A percentile compares a stretch with the other conserved stretches of the same genome.
phyloP scores from a whole-genome alignment of 1,139 yeast species.

The Yamadazyma atmosphaerica region DNA sequence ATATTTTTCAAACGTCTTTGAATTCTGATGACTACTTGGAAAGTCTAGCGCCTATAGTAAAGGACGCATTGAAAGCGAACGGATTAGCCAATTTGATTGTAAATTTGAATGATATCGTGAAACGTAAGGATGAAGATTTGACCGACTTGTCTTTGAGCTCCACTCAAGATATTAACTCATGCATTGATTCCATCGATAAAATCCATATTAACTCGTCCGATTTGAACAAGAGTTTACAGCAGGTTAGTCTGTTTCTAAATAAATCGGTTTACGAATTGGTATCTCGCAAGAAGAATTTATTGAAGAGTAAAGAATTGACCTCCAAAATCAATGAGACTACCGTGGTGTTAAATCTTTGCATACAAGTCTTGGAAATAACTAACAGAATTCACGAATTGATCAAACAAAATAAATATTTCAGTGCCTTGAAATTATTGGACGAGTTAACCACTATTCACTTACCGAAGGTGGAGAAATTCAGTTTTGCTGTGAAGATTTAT shows the following conservation, averaged over 20 bases:
- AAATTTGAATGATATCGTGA: constrained; percentile 56
- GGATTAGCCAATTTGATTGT: constrained; percentile 58
- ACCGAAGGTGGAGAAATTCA: constrained; percentile 70
- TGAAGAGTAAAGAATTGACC: constrained; percentile 58
- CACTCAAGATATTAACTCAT: constrained; percentile 55
- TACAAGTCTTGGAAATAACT: constrained; percentile 82
- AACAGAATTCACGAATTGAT: constrained; percentile 84
- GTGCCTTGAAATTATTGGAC: constrained; percentile 81
- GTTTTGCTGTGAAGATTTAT: constrained; percentile 71
- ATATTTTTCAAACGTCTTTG: constrained; percentile 48
- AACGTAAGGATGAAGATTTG: constrained; percentile 63
- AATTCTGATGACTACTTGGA: constrained; percentile 74
- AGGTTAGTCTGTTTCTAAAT: constrained; percentile 53
- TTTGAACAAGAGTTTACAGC: constrained; percentile 52
- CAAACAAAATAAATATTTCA: constrained; percentile 72
- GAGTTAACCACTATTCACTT: constrained; percentile 68
- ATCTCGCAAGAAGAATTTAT: constrained; percentile 53
- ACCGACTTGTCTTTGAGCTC: constrained; percentile 61
- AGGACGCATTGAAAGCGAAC: constrained; percentile 59
- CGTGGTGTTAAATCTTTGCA: constrained; percentile 62
- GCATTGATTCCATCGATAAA: constrained; percentile 55
- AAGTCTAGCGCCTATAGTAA: constrained; percentile 77
- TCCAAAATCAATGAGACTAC: constrained; percentile 64
- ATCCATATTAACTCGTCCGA: constrained; percentile 56
- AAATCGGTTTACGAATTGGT: constrained; percentile 66